A percentile compares a stretch with the other conserved stretches of the same genome.
Conservation (phyloP, 371 early-diverging fungal genomes). For the Batkoa obscura region DNA sequence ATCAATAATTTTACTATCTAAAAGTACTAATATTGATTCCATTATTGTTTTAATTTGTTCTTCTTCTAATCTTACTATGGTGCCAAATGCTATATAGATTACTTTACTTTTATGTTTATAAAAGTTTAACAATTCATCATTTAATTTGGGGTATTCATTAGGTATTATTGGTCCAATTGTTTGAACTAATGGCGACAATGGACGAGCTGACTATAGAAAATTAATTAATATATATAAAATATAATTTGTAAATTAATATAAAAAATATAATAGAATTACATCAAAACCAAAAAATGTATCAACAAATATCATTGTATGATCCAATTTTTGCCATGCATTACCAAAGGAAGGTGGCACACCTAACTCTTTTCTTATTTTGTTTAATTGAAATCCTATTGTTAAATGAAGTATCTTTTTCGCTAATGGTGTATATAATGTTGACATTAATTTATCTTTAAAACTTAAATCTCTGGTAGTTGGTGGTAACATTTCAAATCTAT, state of each 20-base stretch:
- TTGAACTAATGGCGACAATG: slow-evolving; percentile 14
- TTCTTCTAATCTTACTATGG: slow-evolving; percentile 5
- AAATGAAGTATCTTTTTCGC: background rate
- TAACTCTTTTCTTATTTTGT: background rate
- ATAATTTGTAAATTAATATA: too few species aligned
- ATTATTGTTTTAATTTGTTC: slow-evolving; percentile 10
- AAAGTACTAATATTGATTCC: slow-evolving; percentile 4
- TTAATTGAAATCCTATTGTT: background rate
- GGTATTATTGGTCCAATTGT: slow-evolving; percentile 16
- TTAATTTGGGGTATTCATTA: slow-evolving; percentile 9
- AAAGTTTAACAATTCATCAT: slow-evolving; percentile 7
- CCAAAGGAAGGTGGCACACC: background rate
- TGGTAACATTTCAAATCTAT: slow-evolving; percentile 4
- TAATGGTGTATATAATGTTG: background rate
- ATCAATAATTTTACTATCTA: slow-evolving; percentile 10
- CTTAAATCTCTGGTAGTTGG: background rate
- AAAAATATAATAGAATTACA: background rate
- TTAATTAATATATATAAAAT: too few species aligned
- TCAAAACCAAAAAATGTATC: slow-evolving; percentile 6
- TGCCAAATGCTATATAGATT: slow-evolving; percentile 18
- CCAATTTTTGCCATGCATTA: slow-evolving; percentile 4
- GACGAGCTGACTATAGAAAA: slow-evolving; percentile 9
- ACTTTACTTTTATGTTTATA: slow-evolving; percentile 9
- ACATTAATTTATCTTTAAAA: background rate
- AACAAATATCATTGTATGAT: slow-evolving; percentile 4